Evolutionary conservation across 73 alveolate genomes (phyloP).

Genomic region (Paraurostyla sp.): DNA sequence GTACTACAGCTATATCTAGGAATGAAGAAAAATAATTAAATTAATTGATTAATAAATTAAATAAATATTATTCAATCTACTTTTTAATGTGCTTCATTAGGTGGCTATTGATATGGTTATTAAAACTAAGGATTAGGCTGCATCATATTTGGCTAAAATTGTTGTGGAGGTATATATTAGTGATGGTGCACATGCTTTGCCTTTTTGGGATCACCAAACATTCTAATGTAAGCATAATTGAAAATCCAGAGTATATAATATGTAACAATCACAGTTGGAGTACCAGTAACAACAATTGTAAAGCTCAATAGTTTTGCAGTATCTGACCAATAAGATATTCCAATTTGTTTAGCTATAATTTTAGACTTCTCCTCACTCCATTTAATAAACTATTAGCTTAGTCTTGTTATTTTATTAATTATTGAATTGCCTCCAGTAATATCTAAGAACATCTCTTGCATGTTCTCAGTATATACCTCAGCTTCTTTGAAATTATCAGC

Average conservation of each 20-base stretch:
- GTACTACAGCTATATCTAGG: not conserved
- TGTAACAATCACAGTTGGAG: constrained; percentile 27
- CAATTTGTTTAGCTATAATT: not conserved
- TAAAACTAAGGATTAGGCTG: no score
- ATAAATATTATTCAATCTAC: not conserved
- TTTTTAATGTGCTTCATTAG: no score
- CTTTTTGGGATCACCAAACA: not conserved
- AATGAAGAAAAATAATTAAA: not conserved
- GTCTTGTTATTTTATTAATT: not conserved
- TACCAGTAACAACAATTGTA: constrained; percentile 5
- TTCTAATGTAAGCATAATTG: not conserved
- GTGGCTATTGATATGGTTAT: no score
- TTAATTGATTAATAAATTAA: not conserved
- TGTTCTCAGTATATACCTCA: not conserved
- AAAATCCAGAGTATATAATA: not conserved
- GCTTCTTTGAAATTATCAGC: constrained; percentile 39
- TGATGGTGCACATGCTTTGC: not conserved
- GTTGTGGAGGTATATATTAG: no score
- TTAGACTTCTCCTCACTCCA: constrained; percentile 50
- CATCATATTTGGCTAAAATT: no score
- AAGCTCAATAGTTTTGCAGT: constrained; percentile 4
- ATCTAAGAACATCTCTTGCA: not conserved
- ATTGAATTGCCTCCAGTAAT: not conserved
- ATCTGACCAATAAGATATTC: constrained; percentile 50
- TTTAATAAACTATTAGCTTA: not conserved